These are phyloP conservation scores for Aspergillus viridinutans DNA, from an alignment of 2,329 filamentous ascomycete species.

Conservation along the genomic window DNA sequence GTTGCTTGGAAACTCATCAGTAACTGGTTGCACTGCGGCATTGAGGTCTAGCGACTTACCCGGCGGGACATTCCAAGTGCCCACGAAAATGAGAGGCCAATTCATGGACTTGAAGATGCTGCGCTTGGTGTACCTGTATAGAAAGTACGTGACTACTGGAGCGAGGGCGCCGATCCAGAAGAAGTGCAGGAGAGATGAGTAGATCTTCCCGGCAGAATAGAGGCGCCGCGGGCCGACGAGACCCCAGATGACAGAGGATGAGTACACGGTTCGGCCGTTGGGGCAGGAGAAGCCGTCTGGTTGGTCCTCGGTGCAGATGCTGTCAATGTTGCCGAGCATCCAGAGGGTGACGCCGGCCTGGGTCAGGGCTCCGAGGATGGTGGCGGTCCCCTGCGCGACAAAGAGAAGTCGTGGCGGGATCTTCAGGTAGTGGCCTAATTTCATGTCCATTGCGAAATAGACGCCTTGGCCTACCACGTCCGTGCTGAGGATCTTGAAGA, in stretches of 20 bases:
- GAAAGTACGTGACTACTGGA: slow-evolving; percentile 17
- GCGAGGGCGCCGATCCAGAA: slow-evolving; percentile 46
- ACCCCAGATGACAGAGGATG: slow-evolving; percentile 49
- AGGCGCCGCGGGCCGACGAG: slow-evolving; percentile 49
- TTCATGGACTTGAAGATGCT: slow-evolving; percentile 35
- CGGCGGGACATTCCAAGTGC: slow-evolving; percentile 24
- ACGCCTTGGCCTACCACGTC: slow-evolving; percentile 45
- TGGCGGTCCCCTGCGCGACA: slow-evolving; percentile 46
- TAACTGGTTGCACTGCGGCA: neutral
- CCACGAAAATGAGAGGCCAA: slow-evolving; percentile 30
- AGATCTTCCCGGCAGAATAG: slow-evolving; percentile 46
- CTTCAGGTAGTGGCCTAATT: slow-evolving; percentile 51
- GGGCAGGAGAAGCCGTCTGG: slow-evolving; percentile 48
- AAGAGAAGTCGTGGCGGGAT: slow-evolving; percentile 48
- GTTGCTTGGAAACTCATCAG: slow-evolving; percentile 20
- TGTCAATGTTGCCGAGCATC: slow-evolving; percentile 39
- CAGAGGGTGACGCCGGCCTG: slow-evolving; percentile 38
- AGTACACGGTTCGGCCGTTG: slow-evolving; percentile 47
- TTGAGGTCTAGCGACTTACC: slow-evolving; percentile 8
- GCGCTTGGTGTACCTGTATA: slow-evolving; percentile 24
- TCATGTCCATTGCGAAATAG: slow-evolving; percentile 49
- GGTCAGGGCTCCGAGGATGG: slow-evolving; percentile 45
- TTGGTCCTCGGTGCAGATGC: slow-evolving; percentile 41
- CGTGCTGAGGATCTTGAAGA: slow-evolving; percentile 41
- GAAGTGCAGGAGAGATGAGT: slow-evolving; percentile 47